Evolutionary conservation across 768 basidiomycete species (phyloP), one percentile per base, ranked within the genome.

Genomic region (Lentinus brumalis): DNA sequence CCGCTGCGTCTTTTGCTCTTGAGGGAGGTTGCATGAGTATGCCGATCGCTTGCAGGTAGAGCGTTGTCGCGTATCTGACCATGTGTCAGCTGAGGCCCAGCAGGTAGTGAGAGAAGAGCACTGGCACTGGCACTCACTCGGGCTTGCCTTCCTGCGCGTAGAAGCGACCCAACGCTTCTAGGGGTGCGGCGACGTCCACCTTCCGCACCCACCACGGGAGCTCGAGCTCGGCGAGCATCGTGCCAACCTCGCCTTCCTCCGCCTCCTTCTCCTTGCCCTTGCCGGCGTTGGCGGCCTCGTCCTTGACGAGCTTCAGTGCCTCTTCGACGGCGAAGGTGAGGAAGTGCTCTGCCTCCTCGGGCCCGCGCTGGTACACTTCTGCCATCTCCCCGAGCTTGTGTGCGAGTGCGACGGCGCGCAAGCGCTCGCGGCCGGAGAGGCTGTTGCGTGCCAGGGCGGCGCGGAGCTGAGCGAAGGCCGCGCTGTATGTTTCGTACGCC

Each of bases 21-120:
- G 53, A 53, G 16, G 67, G 63, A 0, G 77, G 72, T 3, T 84
- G 85, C 15, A 88, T 75, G 49, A 90, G 78, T 21, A 89, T 73
- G 0, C 84, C 82, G 47, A 87, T 79, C 8, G 87, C 86, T 61
- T 86, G 86, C 10, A 88, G 75, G 70, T 89, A 89, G 5, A 90
- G 77, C 2, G 83, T 81, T 66, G 86, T 75, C 0, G 89, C 87
- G 63, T 81, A 86, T 26, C 88, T 90, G 32, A 3, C 57, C 52
- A 1, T 21, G 53, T 39, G 56, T 50, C 10, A 55, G 39, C 30
- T 60, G 38, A 50, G 44, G 8, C 16, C 15, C 42, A 44, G 10
- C 18, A 26, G 21, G 10, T 4, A 12, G 66, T 71, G 56, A 46
- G 60, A 64, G n/a, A 55, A 41, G 29, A 47, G 12, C 38, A 53